phyloP scores from a whole-genome alignment of 345 rosid species.

The Erysimum cheiranthoides region DNA sequence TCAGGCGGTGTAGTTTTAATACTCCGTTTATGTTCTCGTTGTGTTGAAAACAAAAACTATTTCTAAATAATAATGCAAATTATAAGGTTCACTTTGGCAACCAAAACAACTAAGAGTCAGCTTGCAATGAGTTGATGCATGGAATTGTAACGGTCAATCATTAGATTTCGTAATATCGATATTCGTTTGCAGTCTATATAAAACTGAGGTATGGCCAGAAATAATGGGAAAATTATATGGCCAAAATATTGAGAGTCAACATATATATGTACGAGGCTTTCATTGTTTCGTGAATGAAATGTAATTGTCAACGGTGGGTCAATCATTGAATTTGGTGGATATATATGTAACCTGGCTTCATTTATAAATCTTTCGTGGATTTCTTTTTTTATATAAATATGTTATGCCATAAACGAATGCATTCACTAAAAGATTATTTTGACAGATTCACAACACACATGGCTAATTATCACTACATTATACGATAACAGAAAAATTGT shows the following conservation, averaged over 20 bases:
- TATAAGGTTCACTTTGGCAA: neutral
- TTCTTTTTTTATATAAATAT: neutral
- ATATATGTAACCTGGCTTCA: neutral
- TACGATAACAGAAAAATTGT: neutral
- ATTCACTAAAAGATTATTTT: neutral
- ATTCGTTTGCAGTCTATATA: neutral
- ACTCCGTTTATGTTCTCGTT: neutral
- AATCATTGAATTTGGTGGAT: conserved; percentile 8
- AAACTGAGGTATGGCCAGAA: neutral
- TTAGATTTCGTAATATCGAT: neutral
- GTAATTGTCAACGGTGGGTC: neutral
- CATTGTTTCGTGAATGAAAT: neutral
- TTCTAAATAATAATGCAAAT: neutral
- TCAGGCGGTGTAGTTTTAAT: neutral
- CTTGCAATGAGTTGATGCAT: neutral
- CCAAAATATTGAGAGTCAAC: neutral
- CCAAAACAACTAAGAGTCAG: neutral
- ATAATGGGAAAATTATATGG: neutral
- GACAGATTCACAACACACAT: conserved; percentile 7
- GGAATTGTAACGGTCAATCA: neutral
- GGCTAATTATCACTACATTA: neutral
- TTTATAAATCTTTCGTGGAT: neutral
- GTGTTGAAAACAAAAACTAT: neutral
- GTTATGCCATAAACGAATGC: neutral
- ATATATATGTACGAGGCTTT: neutral